Evolutionary conservation across 2,329 filamentous ascomycete genomes (phyloP).

Genomic region (Setomelanomma holmii): DNA sequence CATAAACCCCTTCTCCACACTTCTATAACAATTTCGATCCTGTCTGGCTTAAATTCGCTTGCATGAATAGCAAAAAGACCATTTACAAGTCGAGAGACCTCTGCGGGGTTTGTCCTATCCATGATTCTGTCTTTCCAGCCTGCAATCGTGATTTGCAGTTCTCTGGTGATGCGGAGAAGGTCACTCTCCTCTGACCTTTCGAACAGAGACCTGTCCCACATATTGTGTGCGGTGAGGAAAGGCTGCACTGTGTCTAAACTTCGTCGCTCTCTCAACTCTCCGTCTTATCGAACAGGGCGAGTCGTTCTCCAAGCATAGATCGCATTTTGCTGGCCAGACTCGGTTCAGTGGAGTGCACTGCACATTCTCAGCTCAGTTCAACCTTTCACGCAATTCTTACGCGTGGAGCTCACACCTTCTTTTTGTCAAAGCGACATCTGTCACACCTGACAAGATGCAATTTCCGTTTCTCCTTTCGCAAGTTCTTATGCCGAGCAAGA

Average conservation of each 20-base stretch:
- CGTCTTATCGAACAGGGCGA: background rate
- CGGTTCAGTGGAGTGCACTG: background rate
- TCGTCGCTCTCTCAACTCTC: background rate
- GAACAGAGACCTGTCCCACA: too few relatives aligned
- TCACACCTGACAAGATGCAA: background rate
- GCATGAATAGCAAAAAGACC: too few relatives aligned
- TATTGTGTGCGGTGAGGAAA: background rate
- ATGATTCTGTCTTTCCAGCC: too few relatives aligned
- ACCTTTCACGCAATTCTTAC: background rate
- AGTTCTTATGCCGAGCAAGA: constrained; percentile 4
- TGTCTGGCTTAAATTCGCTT: too few relatives aligned
- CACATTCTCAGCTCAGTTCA: background rate
- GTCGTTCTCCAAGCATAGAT: background rate
- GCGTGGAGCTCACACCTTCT: background rate
- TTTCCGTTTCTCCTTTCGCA: background rate
- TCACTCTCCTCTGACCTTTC: too few relatives aligned
- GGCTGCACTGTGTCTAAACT: background rate
- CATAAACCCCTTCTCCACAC: too few relatives aligned
- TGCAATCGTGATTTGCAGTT: too few relatives aligned
- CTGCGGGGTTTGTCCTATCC: too few relatives aligned
- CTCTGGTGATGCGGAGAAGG: too few relatives aligned
- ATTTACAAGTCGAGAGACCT: too few relatives aligned
- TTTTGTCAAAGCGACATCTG: background rate
- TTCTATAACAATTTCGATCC: too few relatives aligned
- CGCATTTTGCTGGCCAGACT: background rate